These are phyloP conservation scores for Plenodomus lindquistii DNA, from an alignment of 2,329 filamentous ascomycete genomes.

Conservation along the genomic window DNA sequence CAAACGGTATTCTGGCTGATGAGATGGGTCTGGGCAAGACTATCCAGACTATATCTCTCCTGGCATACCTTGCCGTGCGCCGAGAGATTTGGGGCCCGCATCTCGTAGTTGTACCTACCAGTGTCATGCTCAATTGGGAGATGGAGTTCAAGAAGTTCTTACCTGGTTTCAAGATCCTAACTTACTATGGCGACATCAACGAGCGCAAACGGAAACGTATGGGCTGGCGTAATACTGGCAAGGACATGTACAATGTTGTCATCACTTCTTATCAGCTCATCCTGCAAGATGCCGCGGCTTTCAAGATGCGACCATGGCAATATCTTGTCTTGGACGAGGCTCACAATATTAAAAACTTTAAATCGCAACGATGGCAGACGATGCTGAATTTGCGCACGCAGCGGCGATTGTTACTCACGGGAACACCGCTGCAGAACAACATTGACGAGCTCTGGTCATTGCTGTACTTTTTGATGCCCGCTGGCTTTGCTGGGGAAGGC, in stretches of 20 bases:
- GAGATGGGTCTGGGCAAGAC: conserved; percentile 99
- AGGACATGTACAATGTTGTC: conserved; percentile 82
- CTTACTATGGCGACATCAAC: conserved; percentile 93
- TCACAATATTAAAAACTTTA: conserved; percentile 99
- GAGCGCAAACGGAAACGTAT: conserved; percentile 88
- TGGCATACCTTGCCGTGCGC: conserved; percentile 88
- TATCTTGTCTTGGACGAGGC: conserved; percentile 98
- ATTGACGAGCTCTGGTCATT: conserved; percentile 96
- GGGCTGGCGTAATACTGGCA: conserved; percentile 89
- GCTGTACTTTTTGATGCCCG: conserved; percentile 94
- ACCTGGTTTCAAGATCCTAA: conserved; percentile 95
- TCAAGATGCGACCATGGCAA: conserved; percentile 91
- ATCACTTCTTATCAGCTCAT: conserved; percentile 98
- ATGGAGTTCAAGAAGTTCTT: conserved; percentile 99
- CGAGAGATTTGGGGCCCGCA: conserved; percentile 96
- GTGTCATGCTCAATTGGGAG: conserved; percentile 99
- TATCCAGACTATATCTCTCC: conserved; percentile 92
- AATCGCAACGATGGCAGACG: conserved; percentile 95
- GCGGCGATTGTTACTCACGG: conserved; percentile 83
- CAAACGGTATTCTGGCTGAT: conserved; percentile 94
- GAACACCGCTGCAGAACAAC: conserved; percentile 95
- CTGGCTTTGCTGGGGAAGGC: conserved; percentile 78
- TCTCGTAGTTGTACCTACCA: conserved; percentile 93
- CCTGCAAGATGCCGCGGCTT: conserved; percentile 88
- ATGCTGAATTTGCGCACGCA: conserved; percentile 91